Evolutionary conservation across 805 yeast genomes (phyloP).

Genomic region (Lipomyces anomalus): DNA sequence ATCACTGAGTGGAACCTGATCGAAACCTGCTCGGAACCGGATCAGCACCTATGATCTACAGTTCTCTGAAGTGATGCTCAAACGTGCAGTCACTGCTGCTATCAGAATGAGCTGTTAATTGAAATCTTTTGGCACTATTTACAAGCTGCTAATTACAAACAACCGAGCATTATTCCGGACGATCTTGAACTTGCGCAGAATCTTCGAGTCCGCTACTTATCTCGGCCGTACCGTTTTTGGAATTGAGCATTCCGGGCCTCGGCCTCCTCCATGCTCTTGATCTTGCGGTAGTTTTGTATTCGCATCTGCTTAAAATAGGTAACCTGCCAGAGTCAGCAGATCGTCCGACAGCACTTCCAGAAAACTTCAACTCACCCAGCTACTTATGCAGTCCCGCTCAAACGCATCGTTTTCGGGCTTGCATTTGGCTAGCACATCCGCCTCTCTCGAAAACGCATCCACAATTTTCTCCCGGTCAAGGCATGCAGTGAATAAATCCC

Average conservation of each 20-base stretch:
- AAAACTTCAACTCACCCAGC: conserved; percentile 51
- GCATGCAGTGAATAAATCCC: conserved; percentile 75
- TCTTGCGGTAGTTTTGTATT: conserved; percentile 47
- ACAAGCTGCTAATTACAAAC: too few relatives aligned
- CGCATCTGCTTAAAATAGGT: conserved; percentile 87
- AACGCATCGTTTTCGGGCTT: conserved; percentile 51
- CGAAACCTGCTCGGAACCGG: too few relatives aligned
- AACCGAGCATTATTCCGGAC: too few relatives aligned
- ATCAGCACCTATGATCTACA: too few relatives aligned
- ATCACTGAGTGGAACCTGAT: too few relatives aligned
- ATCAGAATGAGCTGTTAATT: too few relatives aligned
- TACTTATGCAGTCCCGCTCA: conserved; percentile 68
- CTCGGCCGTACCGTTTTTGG: background rate
- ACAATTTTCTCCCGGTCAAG: conserved; percentile 40
- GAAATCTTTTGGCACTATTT: too few relatives aligned
- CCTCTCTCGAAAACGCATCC: background rate
- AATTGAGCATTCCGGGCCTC: background rate
- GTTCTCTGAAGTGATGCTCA: too few relatives aligned
- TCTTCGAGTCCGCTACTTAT: background rate
- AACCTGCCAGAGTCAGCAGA: conserved; percentile 26
- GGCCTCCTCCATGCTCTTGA: conserved; percentile 5
- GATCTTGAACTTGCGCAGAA: too few relatives aligned
- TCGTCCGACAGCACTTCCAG: conserved; percentile 3
- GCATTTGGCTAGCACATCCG: conserved; percentile 51
- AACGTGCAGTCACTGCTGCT: too few relatives aligned